Evolutionary conservation across 2,329 filamentous ascomycete genomes (phyloP).

Genomic region (Ascochyta viciae-villosae): DNA sequence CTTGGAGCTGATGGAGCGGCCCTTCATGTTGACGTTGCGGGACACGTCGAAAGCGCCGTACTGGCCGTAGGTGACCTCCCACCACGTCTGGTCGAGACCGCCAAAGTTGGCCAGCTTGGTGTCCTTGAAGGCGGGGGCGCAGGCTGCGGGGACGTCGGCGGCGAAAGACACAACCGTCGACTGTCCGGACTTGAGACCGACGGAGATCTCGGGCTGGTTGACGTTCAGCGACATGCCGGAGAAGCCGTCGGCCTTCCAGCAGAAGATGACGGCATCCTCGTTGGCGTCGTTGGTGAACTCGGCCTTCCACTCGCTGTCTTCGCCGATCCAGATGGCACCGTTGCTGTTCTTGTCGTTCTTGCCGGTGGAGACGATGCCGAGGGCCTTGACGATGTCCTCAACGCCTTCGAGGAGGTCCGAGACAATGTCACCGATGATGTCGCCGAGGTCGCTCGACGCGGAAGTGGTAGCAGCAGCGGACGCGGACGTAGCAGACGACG

Average conservation of each 20-base stretch:
- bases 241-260: constrained; percentile 47
- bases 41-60: constrained; percentile 53
- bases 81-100: constrained; percentile 55
- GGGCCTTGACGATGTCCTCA: constrained; percentile 24
- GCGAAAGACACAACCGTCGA: constrained; percentile 50
- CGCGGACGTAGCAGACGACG: not conserved
- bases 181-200: constrained; percentile 49
- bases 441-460: constrained; percentile 4
- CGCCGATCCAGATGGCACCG: constrained; percentile 47
- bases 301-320: constrained; percentile 43
- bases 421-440: constrained; percentile 23
- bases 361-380: constrained; percentile 34
- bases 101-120: constrained; percentile 46
- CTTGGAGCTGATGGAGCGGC: constrained; percentile 49
- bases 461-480: constrained; percentile 14
- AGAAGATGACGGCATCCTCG: constrained; percentile 43
- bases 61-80: constrained; percentile 52
- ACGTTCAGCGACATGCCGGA: constrained; percentile 48
- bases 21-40: constrained; percentile 55
- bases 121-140: constrained; percentile 48
- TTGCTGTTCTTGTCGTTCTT: constrained; percentile 39
- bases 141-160: constrained; percentile 50
- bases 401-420: constrained; percentile 29
- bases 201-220: constrained; percentile 46
- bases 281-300: constrained; percentile 47